Conservation (phyloP, 2,329 filamentous ascomycete species). For the Botrytis cinerea region DNA sequence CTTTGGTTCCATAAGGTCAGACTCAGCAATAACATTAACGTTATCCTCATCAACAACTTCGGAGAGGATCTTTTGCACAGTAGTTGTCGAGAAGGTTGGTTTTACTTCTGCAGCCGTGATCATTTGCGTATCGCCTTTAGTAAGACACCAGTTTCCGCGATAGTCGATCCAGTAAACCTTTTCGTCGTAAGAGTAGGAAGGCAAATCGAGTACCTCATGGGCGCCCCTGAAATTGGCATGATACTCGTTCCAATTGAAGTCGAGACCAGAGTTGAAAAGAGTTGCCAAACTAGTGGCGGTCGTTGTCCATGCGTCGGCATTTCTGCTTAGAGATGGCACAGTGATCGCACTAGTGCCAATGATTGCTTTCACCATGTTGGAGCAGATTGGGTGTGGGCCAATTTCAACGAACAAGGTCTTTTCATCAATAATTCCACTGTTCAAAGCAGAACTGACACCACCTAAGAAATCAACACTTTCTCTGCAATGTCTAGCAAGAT, state of each 20-base stretch:
- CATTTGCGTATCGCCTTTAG: constrained; percentile 62
- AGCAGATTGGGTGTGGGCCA: constrained; percentile 69
- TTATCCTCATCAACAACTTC: constrained; percentile 53
- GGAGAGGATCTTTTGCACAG: constrained; percentile 48
- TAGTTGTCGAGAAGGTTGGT: constrained; percentile 48
- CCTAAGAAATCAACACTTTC: constrained; percentile 69
- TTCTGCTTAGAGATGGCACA: constrained; percentile 62
- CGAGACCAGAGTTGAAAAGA: constrained; percentile 61
- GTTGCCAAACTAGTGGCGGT: constrained; percentile 57
- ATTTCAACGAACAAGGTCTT: constrained; percentile 70
- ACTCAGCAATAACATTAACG: constrained; percentile 54
- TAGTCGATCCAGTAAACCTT: constrained; percentile 68
- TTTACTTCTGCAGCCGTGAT: constrained; percentile 52
- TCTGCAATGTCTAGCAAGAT: constrained; percentile 66
- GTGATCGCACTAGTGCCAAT: constrained; percentile 52
- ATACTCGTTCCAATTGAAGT: constrained; percentile 69
- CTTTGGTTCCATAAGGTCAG: constrained; percentile 50
- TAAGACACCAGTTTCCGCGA: constrained; percentile 66
- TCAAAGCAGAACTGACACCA: constrained; percentile 51
- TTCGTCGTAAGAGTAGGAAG: constrained; percentile 65
- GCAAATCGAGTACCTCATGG: constrained; percentile 62
- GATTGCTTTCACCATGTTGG: constrained; percentile 61
- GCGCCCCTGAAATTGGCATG: constrained; percentile 60
- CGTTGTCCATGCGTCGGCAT: constrained; percentile 64
- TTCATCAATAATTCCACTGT: constrained; percentile 52